These are phyloP conservation scores for Blastobotrys capitulatus DNA, from an alignment of 1,139 yeast genomes.

Conservation along the genomic window DNA sequence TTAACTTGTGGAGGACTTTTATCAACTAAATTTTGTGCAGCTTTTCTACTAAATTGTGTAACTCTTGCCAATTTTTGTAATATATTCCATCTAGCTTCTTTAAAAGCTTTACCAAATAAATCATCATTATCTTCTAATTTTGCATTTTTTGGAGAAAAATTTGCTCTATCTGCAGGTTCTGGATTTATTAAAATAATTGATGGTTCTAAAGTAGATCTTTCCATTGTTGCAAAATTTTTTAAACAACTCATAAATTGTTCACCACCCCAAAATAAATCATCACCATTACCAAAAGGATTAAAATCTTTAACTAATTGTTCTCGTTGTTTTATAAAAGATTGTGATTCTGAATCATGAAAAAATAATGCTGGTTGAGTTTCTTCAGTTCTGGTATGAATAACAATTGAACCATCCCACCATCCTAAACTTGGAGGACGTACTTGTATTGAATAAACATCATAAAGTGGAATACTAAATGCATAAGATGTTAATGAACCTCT, in stretches of 20 bases:
- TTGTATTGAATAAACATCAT: conserved; percentile 70
- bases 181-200: conserved; percentile 77
- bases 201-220: conserved; percentile 64
- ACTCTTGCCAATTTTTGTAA: conserved; percentile 81
- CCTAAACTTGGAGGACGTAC: conserved; percentile 77
- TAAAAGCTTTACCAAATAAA: conserved; percentile 37
- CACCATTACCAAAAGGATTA: conserved; percentile 63
- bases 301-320: conserved; percentile 56
- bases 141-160: conserved; percentile 58
- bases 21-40: conserved; percentile 55
- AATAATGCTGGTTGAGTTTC: conserved; percentile 78
- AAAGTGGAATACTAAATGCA: conserved; percentile 57
- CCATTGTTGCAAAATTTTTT: conserved; percentile 51
- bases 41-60: conserved; percentile 61
- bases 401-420: conserved; percentile 87
- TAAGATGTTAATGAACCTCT: conserved; percentile 51
- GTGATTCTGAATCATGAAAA: conserved; percentile 85
- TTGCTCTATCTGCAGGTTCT: conserved; percentile 65
- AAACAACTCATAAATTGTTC: conserved; percentile 60
- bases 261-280: conserved; percentile 82
- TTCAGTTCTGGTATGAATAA: conserved; percentile 60
- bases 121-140: conserved; percentile 26
- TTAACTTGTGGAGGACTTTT: conserved; percentile 58
- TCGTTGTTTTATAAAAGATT: conserved; percentile 62
- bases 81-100: conserved; percentile 78